Percentiles rank a stretch among this genome's conserved stretches.
These are phyloP conservation scores for Stygiomarasmius scandens DNA, from an alignment of 1,284 basidiomycete species.

Conservation along the genomic window DNA sequence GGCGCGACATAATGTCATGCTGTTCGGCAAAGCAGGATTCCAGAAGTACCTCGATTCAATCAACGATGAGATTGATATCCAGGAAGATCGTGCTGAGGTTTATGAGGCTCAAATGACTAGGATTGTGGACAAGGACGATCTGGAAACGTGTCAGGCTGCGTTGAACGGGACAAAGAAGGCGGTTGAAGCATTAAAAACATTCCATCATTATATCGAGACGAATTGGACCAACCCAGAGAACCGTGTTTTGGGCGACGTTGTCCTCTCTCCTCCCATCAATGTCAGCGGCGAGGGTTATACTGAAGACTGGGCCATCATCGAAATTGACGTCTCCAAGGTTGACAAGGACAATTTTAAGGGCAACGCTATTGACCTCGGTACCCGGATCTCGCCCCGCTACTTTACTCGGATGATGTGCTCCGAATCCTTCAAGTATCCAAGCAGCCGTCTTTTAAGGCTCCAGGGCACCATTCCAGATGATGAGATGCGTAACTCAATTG, in stretches of 20 bases:
- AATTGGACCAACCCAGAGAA: slow-evolving; percentile 9
- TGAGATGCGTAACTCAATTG: slow-evolving; percentile 23
- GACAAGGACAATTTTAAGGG: slow-evolving; percentile 17
- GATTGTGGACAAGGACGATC: background rate
- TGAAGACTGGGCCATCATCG: slow-evolving; percentile 33
- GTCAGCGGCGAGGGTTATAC: slow-evolving; percentile 23
- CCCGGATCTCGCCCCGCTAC: slow-evolving; percentile 2
- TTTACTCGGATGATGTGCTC: slow-evolving; percentile 11
- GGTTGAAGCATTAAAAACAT: background rate
- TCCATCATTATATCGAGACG: background rate
- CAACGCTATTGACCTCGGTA: slow-evolving; percentile 29
- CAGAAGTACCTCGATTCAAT: background rate
- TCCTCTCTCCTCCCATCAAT: slow-evolving; percentile 28
- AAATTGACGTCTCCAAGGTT: slow-evolving; percentile 30
- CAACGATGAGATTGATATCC: slow-evolving; percentile 20
- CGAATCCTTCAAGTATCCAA: slow-evolving; percentile 16
- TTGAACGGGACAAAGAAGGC: background rate
- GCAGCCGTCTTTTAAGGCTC: slow-evolving; percentile 24
- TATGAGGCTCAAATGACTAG: background rate
- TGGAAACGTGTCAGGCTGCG: background rate
- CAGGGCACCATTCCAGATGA: slow-evolving; percentile 20
- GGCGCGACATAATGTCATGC: slow-evolving; percentile 25
- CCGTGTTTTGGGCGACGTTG: slow-evolving; percentile 32
- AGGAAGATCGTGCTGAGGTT: slow-evolving; percentile 22
- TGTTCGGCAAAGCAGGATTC: slow-evolving; percentile 26